These are phyloP conservation scores for Kluyveromyces siamensis DNA, from an alignment of 805 yeast species.

Conservation along the genomic window DNA sequence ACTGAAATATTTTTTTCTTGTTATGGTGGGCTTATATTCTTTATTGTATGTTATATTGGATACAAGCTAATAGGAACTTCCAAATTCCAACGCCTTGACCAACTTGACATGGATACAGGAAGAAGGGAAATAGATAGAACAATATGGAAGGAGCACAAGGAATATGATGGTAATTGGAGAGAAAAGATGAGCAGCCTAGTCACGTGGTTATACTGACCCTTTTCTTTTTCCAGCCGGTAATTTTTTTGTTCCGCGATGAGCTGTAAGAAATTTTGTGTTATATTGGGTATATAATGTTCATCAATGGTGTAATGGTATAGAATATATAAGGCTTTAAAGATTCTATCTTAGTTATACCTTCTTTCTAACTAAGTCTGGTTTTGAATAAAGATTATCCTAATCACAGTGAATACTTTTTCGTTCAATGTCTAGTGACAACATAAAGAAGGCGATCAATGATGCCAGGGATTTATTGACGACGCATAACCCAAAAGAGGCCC, in stretches of 20 bases:
- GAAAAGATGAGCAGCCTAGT: constrained; percentile 22
- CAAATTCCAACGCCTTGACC: constrained; percentile 57
- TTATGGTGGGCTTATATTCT: constrained; percentile 52
- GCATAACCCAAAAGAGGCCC: constrained; percentile 28
- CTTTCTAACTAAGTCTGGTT: no score
- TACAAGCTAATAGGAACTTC: constrained; percentile 56
- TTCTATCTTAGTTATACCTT: no score
- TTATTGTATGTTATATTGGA: constrained; percentile 40
- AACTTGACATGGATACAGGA: constrained; percentile 75
- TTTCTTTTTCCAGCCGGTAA: not conserved
- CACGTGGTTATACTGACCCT: constrained; percentile 24
- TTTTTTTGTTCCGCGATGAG: constrained; percentile 1
- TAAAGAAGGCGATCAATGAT: constrained; percentile 9
- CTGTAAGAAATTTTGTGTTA: not conserved
- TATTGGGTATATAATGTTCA: not conserved
- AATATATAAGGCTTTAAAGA: no score
- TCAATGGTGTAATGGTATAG: not conserved
- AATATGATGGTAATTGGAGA: constrained; percentile 26
- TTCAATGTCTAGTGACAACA: not conserved
- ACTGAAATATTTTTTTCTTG: constrained; percentile 54
- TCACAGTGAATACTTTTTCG: no score
- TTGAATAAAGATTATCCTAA: no score
- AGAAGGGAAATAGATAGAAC: constrained; percentile 74
- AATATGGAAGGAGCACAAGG: constrained; percentile 69
- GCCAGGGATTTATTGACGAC: constrained; percentile 19